Percentiles rank a stretch among this genome's conserved stretches.
These are phyloP conservation scores for Echinochloa phyllopogon DNA, from an alignment of 176 grass and related monocot genomes.

Conservation along the genomic window DNA sequence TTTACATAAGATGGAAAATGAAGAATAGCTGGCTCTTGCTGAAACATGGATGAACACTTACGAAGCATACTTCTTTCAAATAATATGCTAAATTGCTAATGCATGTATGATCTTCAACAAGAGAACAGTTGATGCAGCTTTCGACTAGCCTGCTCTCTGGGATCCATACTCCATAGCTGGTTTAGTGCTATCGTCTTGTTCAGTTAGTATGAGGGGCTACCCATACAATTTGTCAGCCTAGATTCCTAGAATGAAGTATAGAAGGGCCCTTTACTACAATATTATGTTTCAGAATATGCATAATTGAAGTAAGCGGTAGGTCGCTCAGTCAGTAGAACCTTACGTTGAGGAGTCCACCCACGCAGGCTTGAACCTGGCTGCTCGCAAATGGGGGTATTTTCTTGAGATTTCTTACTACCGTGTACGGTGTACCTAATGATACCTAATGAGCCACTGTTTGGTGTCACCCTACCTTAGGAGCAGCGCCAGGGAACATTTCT, in stretches of 20 bases:
- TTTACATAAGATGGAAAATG: conserved; percentile 9
- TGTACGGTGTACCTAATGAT: too few relatives aligned
- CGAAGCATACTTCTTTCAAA: background rate
- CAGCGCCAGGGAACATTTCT: background rate
- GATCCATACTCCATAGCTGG: background rate
- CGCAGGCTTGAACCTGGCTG: background rate
- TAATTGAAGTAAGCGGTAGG: background rate
- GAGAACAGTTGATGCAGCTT: background rate
- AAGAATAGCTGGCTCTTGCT: background rate
- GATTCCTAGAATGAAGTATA: conserved; percentile 1
- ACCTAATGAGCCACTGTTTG: background rate
- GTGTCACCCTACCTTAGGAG: background rate
- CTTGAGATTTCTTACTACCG: conserved; percentile 10
- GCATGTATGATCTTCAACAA: conserved; percentile 13
- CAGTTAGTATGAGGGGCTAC: conserved; percentile 16
- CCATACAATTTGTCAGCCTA: background rate
- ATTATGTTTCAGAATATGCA: background rate
- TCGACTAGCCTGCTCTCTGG: background rate
- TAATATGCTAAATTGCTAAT: conserved; percentile 2
- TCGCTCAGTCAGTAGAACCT: background rate
- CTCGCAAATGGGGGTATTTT: background rate
- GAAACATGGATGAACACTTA: conserved; percentile 8
- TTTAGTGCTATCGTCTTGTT: conserved; percentile 2
- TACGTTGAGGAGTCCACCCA: background rate
- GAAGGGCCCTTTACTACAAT: background rate